Evolutionary conservation across 306 rosid genomes (phyloP).

Genomic region (Castanea sativa): DNA sequence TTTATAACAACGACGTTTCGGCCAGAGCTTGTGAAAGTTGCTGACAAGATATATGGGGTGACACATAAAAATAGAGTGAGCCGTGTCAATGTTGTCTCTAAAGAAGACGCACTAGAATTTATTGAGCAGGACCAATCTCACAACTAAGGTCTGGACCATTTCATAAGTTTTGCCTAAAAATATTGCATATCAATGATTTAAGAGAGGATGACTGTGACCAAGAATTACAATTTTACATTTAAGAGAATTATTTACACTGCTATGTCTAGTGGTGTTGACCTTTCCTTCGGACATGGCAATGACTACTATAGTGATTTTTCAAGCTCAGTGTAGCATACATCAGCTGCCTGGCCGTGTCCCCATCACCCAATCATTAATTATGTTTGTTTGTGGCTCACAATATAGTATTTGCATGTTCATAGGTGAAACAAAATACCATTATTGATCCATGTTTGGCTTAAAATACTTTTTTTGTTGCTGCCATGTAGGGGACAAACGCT

Average conservation of each 20-base stretch:
- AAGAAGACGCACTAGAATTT: slow-evolving; percentile 76
- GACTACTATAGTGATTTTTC: not conserved
- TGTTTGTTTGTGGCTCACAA: not conserved
- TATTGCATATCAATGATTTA: not conserved
- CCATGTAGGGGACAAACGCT: not conserved
- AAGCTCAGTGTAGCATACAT: not conserved
- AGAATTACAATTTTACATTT: not conserved
- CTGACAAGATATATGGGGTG: slow-evolving; percentile 89
- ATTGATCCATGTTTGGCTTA: not conserved
- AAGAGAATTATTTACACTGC: not conserved
- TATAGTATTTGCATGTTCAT: not conserved
- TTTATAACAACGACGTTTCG: slow-evolving; percentile 93
- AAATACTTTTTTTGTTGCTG: not conserved
- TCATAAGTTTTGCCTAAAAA: not conserved
- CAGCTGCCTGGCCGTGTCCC: not conserved
- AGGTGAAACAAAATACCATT: not conserved
- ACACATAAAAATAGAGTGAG: slow-evolving; percentile 95
- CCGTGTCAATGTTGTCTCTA: slow-evolving; percentile 67
- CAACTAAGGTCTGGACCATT: slow-evolving; percentile 54
- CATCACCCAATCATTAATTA: not conserved
- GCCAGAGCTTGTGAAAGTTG: slow-evolving; percentile 91
- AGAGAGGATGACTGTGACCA: not conserved
- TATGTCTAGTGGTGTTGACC: not conserved
- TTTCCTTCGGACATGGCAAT: not conserved
- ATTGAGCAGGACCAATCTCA: slow-evolving; percentile 90